Percentiles rank a stretch among this genome's conserved stretches.
These are phyloP conservation scores for Penicillium pancosmium DNA, from an alignment of 495 filamentous ascomycete genomes.

Conservation along the genomic window DNA sequence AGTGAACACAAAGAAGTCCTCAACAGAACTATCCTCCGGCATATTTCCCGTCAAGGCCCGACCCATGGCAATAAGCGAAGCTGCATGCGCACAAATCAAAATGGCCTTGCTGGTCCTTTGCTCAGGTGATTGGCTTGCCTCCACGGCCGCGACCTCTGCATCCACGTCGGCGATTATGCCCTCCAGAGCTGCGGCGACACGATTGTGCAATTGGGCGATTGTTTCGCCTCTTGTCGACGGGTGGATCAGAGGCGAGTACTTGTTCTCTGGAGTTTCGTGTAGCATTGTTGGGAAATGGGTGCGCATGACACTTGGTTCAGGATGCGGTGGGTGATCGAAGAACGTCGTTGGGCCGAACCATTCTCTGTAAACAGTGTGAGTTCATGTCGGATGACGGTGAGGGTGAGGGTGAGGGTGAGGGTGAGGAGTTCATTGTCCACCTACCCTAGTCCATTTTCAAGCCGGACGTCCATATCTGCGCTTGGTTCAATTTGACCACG, in stretches of 20 bases:
- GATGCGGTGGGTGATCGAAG: slow-evolving; percentile 84
- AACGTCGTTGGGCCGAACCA: slow-evolving; percentile 74
- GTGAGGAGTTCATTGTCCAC: slow-evolving; percentile 9
- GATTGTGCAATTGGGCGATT: slow-evolving; percentile 76
- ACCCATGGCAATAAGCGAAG: slow-evolving; percentile 81
- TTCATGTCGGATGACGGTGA: background rate
- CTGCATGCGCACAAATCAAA: slow-evolving; percentile 88
- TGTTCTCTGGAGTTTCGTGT: slow-evolving; percentile 42
- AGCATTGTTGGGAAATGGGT: slow-evolving; percentile 63
- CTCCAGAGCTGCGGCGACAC: slow-evolving; percentile 69
- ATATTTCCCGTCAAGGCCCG: slow-evolving; percentile 74
- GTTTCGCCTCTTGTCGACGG: slow-evolving; percentile 76
- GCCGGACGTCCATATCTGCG: slow-evolving; percentile 54
- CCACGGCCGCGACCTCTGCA: slow-evolving; percentile 43
- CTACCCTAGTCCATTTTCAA: slow-evolving; percentile 75
- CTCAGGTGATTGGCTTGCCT: slow-evolving; percentile 25
- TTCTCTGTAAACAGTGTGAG: slow-evolving; percentile 55
- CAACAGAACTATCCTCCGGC: slow-evolving; percentile 65
- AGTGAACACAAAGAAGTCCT: slow-evolving; percentile 89
- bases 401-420: background rate
- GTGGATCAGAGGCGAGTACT: slow-evolving; percentile 60
- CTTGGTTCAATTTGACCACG: slow-evolving; percentile 21
- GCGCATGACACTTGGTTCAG: slow-evolving; percentile 57
- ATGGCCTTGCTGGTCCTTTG: slow-evolving; percentile 57
- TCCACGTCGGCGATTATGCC: slow-evolving; percentile 75